phyloP scores from a whole-genome alignment of 1,284 basidiomycete species.

The Schizophyllum commune region DNA sequence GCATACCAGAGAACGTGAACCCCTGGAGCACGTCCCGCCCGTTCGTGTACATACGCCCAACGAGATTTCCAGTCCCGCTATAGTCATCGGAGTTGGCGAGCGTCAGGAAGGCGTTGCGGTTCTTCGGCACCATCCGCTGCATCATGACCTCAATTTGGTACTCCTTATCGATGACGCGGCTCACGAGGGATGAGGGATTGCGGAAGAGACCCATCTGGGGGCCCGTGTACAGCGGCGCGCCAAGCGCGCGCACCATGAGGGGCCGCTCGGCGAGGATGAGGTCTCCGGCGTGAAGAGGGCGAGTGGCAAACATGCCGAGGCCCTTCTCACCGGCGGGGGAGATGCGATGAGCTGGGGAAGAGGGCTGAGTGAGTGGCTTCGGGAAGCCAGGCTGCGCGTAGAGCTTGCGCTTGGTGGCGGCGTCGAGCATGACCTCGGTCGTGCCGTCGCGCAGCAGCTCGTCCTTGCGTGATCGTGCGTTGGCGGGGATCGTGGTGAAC shows the following conservation, averaged over 20 bases:
- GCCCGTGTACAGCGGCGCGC: neutral
- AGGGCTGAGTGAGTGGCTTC: neutral
- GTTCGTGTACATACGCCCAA: neutral
- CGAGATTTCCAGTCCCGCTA: too few species aligned
- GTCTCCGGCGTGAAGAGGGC: conserved; percentile 5
- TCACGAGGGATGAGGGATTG: neutral
- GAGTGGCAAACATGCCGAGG: conserved; percentile 10
- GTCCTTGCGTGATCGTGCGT: too few species aligned
- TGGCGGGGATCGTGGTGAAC: too few species aligned
- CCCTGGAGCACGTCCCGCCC: neutral
- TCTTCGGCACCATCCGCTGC: too few species aligned
- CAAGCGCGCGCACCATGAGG: conserved; percentile 5
- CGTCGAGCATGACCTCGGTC: neutral
- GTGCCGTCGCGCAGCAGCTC: neutral
- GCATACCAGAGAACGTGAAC: neutral
- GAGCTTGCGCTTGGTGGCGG: neutral
- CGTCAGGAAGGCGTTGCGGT: too few species aligned
- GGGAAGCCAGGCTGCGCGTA: conserved; percentile 7
- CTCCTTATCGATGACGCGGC: neutral
- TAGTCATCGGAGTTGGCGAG: neutral
- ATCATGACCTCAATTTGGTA: too few species aligned
- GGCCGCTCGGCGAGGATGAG: conserved; percentile 12
- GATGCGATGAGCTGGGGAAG: neutral
- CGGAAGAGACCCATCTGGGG: neutral
- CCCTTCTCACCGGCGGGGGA: conserved; percentile 3